These are phyloP conservation scores for Naematelia encephala DNA, from an alignment of 768 basidiomycete species.

Conservation along the genomic window DNA sequence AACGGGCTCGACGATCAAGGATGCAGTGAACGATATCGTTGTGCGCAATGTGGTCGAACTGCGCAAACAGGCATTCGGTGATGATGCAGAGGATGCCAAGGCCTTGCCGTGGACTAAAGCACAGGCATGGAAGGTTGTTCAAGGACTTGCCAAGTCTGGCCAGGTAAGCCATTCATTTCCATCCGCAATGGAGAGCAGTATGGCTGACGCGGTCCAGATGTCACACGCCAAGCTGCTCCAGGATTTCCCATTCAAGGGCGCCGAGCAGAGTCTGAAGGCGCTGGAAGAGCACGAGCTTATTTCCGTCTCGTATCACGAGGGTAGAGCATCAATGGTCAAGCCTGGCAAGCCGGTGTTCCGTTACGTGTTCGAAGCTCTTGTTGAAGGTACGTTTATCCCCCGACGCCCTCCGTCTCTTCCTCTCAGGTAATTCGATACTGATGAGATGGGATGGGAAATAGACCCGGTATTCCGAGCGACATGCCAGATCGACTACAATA, in stretches of 20 bases:
- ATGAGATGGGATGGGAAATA: conserved; percentile 41
- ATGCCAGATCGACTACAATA: conserved; percentile 76
- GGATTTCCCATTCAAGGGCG: conserved; percentile 87
- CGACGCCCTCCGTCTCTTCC: neutral
- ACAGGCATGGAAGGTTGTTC: conserved; percentile 82
- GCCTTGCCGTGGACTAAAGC: conserved; percentile 75
- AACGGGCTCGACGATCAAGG: conserved; percentile 66
- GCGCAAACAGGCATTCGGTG: conserved; percentile 87
- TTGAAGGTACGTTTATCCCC: conserved; percentile 60
- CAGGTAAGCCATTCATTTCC: conserved; percentile 44
- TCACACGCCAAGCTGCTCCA: conserved; percentile 77
- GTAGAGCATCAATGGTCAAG: conserved; percentile 74
- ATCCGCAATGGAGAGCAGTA: neutral
- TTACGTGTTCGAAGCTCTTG: conserved; percentile 77
- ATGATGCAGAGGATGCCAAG: conserved; percentile 85
- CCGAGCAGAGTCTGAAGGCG: conserved; percentile 70
- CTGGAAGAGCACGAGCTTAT: conserved; percentile 87
- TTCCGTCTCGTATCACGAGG: conserved; percentile 70
- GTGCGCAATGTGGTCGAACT: conserved; percentile 73
- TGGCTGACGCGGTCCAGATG: conserved; percentile 57
- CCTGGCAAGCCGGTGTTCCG: conserved; percentile 89
- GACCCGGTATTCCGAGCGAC: conserved; percentile 75
- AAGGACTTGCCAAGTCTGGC: conserved; percentile 64
- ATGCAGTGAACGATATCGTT: conserved; percentile 88
- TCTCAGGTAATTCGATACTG: neutral